Evolutionary conservation across 768 basidiomycete species (phyloP).

Genomic region (Boletus huronensis): DNA sequence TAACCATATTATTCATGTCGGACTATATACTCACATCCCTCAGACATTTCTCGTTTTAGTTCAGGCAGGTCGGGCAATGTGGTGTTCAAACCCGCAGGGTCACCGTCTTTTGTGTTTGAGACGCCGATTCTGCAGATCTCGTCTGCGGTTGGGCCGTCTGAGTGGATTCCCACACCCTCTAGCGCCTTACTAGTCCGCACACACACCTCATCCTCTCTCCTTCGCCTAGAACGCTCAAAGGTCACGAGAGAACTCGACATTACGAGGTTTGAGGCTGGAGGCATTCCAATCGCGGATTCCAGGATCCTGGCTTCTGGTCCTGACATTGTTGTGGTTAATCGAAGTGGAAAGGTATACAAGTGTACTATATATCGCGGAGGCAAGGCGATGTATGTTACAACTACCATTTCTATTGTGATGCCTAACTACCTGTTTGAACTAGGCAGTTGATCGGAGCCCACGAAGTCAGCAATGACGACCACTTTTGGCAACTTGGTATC

Average conservation of each 20-base stretch:
- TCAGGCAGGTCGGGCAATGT: constrained; percentile 15
- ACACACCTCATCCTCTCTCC: constrained; percentile 40
- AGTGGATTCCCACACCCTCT: constrained; percentile 11
- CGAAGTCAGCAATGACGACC: constrained; percentile 20
- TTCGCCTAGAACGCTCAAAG: constrained; percentile 27
- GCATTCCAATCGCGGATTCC: constrained; percentile 45
- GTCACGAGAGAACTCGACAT: constrained; percentile 38
- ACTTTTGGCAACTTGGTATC: constrained; percentile 53
- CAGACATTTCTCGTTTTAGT: constrained; percentile 50
- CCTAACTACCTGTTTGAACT: background rate
- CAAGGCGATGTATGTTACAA: constrained; percentile 40
- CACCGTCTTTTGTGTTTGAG: constrained; percentile 45
- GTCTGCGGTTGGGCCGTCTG: constrained; percentile 26
- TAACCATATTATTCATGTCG: background rate
- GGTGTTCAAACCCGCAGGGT: constrained; percentile 35
- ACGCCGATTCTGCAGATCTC: constrained; percentile 70
- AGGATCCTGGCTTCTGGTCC: constrained; percentile 33
- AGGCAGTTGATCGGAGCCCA: constrained; percentile 22
- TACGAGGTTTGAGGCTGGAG: constrained; percentile 39
- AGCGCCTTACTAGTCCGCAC: constrained; percentile 42
- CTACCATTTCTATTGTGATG: background rate
- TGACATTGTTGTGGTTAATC: constrained; percentile 46
- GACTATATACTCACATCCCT: constrained; percentile 2
- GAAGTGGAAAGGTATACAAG: constrained; percentile 49
- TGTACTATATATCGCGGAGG: constrained; percentile 37